Evolutionary conservation across 2,329 filamentous ascomycete species (phyloP), one percentile per base, ranked within the genome.

Genomic region (Sporothrix humicola): DNA sequence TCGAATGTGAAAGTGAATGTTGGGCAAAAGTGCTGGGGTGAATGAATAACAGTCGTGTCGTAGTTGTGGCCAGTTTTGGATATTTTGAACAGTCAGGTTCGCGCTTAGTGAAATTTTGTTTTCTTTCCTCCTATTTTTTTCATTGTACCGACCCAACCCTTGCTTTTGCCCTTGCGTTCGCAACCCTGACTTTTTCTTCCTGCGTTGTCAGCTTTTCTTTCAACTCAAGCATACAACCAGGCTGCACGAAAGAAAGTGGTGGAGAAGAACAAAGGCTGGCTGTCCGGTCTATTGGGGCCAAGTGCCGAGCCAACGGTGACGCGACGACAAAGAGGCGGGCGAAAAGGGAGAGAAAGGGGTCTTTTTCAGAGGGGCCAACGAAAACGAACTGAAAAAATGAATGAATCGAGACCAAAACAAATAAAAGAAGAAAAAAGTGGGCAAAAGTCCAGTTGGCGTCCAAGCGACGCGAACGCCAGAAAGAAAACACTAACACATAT

Each of bases 271-370:
- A 74, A 74, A 75, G 73, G 58, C 71, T 65, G 46, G 37, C 61
- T 17, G 63, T 20, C 15, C 65, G 56, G 69, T 71, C 69, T 72
- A 73, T 74, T 72, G 54, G 61, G 74, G 70, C 54, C 69, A 73
- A 74, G 74, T 72, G 74, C 73, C 73, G 71, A 74, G 42, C 74
- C 73, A 75, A 73, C 74, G 68, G 68, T 70, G 71, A 48, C 70
- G 20, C 42, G 69, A 50, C 70, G 61, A 63, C 68, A 31, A 58
- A 44, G 71, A 74, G 61, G 72, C 52, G 71, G 69, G 72, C 73
- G 13, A 46, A 31, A 54, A 54, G 48, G 42, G 63, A 31, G 17
- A 61, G 17, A 37, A 52, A 69, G 23, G 13, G 50, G 68, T 58
- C 23, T 26, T 65, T 65, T 65, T 42, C 15, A 7, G 46, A 42